phyloP scores from a whole-genome alignment of 2,329 filamentous ascomycete genomes.

The Xylaria sp. region DNA sequence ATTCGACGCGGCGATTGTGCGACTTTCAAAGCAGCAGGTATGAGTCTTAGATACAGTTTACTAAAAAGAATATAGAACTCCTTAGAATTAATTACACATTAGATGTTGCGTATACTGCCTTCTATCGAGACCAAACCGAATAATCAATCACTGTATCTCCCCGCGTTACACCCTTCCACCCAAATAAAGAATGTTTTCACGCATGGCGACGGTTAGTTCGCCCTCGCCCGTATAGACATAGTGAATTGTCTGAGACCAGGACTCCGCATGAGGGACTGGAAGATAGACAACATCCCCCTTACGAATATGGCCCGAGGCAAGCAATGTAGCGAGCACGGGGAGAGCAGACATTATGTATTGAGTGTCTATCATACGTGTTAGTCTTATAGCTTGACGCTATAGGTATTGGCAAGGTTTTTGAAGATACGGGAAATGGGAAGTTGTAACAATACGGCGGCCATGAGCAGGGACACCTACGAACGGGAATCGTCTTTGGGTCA shows the following conservation, averaged over 20 bases:
- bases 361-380: constrained; percentile 52
- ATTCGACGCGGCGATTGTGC: too few relatives aligned
- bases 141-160: not conserved
- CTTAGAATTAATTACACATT: not conserved
- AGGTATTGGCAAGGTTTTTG: not conserved
- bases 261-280: constrained; percentile 65
- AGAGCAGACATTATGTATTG: constrained; percentile 60
- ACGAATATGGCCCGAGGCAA: constrained; percentile 63
- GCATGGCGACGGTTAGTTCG: constrained; percentile 57
- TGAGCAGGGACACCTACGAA: constrained; percentile 55
- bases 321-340: constrained; percentile 64
- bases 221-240: constrained; percentile 65
- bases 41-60: not conserved
- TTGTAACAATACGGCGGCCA: not conserved
- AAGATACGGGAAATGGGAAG: not conserved
- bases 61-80: not conserved
- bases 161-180: constrained; percentile 57
- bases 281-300: constrained; percentile 66
- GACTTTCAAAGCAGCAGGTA: not conserved
- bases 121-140: not conserved
- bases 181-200: constrained; percentile 64
- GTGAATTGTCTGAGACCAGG: constrained; percentile 65
- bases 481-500: constrained; percentile 53
- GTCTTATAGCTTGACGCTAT: not conserved
- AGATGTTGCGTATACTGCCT: not conserved